Evolutionary conservation across 2,329 filamentous ascomycete genomes (phyloP).

Genomic region (Calonectria naviculata): DNA sequence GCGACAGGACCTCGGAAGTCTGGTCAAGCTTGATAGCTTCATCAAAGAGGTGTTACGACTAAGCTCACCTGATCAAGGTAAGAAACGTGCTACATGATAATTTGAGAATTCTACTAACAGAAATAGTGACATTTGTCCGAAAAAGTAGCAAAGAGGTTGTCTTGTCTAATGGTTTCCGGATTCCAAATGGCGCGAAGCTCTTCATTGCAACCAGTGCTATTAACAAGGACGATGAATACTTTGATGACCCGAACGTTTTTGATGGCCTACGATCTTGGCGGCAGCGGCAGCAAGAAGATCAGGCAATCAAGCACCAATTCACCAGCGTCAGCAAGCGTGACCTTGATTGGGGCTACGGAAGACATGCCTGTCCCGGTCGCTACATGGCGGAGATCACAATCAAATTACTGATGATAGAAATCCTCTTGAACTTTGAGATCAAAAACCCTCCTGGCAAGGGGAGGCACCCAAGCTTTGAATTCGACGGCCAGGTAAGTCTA

Average conservation of each 20-base stretch:
- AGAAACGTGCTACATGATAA: neutral
- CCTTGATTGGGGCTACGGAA: neutral
- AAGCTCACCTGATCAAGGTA: neutral
- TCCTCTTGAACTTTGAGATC: neutral
- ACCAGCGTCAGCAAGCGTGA: neutral
- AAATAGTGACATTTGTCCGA: neutral
- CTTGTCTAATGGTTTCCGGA: neutral
- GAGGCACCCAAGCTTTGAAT: neutral
- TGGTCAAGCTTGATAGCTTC: neutral
- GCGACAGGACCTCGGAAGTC: neutral
- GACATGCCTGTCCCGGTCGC: neutral
- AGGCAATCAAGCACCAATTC: neutral
- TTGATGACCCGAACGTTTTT: neutral
- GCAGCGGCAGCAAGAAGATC: neutral
- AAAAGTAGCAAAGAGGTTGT: neutral
- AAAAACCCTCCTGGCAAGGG: neutral
- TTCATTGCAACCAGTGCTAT: neutral
- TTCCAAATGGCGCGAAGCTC: neutral
- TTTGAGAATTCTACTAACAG: neutral
- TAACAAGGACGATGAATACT: neutral
- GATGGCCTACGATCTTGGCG: neutral
- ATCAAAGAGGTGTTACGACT: neutral
- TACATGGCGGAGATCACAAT: neutral
- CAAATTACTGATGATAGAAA: neutral
- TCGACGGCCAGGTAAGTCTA: neutral